Evolutionary conservation across 805 yeast species (phyloP), one percentile per base, ranked within the genome.

Genomic region (Teunomyces pallodes): DNA sequence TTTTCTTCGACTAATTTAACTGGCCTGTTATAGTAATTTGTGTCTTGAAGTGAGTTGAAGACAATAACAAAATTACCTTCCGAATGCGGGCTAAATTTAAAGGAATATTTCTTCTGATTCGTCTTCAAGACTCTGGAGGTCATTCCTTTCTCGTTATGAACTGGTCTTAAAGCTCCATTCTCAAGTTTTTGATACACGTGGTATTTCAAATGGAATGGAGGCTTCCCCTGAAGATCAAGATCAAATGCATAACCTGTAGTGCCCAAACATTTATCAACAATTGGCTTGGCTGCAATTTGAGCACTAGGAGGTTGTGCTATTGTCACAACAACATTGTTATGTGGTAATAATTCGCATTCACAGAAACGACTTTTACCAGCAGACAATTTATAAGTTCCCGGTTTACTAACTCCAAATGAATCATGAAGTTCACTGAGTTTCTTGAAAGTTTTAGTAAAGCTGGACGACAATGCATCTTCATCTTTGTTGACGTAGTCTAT

Each of bases 211-310:
- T 76, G 76, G 68, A 86, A 94, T 1, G 98, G 97, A 0, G 96
- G 87, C 27, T 83, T 80, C 13, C 99, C 98, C 4, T 78, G 70
- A 45, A 86, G 73, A 0, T 76, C 66, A 49, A 91, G 74, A 44
- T 84, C 87, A 50, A 90, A 82, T 20, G 72, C 72, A 55, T 75
- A 81, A 0, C 97, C 99, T 7, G 90, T 84, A 40, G 90, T 89
- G 0, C 99, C 99, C 28, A 94, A 87, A 70, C 99, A 94, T 43
- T 86, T 81, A 58, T 92, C 98, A 24, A 82, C 73, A 2, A 92
- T 81, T 2, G 92, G 82, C 10, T 72, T 72, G 0, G 90, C 81
- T 1, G 55, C 40, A 12, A 81, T 73, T 2, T 60, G 59, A 14
- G 76, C 69, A 2, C 43, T 47, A 1, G 77, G 74, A 3, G 79